phyloP scores from a whole-genome alignment of 2,329 filamentous ascomycete genomes.

The Bipolaris cookei region DNA sequence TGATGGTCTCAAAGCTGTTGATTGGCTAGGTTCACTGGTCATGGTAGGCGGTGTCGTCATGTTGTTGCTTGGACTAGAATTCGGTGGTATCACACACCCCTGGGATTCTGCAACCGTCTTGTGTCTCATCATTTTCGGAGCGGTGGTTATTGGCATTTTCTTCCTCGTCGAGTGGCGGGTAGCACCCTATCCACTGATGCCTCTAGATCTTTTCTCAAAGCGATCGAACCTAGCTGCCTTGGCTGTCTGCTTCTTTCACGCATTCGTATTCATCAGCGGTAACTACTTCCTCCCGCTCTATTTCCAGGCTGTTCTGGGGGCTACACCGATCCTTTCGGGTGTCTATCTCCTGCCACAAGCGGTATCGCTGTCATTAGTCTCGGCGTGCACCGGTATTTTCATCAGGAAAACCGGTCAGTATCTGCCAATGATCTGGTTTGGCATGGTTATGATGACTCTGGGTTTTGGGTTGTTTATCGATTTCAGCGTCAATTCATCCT shows the following conservation, averaged over 20 bases:
- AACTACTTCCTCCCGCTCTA: conserved; percentile 86
- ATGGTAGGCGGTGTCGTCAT: conserved; percentile 82
- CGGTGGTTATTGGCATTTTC: conserved; percentile 69
- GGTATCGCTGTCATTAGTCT: conserved; percentile 69
- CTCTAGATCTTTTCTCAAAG: conserved; percentile 71
- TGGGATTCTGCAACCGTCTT: conserved; percentile 79
- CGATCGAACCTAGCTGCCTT: conserved; percentile 71
- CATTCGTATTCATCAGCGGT: conserved; percentile 76
- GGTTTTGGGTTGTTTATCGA: conserved; percentile 50
- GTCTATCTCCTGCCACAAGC: conserved; percentile 76
- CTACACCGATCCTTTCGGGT: conserved; percentile 72
- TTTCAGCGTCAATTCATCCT: conserved; percentile 39
- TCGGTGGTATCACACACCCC: conserved; percentile 75
- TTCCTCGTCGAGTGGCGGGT: conserved; percentile 74
- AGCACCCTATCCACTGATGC: conserved; percentile 80
- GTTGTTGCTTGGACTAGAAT: conserved; percentile 84
- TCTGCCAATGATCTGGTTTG: conserved; percentile 49
- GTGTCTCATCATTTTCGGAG: conserved; percentile 77
- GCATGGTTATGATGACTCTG: conserved; percentile 46
- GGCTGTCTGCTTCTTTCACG: conserved; percentile 72
- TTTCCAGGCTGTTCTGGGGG: conserved; percentile 77
- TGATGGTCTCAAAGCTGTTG: conserved; percentile 68
- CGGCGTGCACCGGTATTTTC: conserved; percentile 62
- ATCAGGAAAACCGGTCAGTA: conserved; percentile 57
- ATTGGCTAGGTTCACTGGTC: conserved; percentile 68